These are phyloP conservation scores for Chlamydomonas schloesseri DNA, from an alignment of 139 green algal species.

Conservation along the genomic window DNA sequence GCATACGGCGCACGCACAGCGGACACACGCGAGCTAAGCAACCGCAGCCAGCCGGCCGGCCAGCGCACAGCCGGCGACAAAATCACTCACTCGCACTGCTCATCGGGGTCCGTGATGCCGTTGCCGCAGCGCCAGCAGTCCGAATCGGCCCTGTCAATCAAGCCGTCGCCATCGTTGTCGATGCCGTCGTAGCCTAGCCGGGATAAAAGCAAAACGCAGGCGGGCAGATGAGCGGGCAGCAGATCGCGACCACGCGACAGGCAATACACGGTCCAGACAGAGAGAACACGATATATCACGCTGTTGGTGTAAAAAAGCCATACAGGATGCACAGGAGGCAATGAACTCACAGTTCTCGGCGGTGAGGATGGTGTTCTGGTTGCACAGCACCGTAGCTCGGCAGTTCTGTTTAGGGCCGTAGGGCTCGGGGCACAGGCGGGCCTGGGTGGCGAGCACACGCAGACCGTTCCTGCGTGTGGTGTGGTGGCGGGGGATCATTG, in stretches of 20 bases:
- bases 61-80: no score
- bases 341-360: not conserved
- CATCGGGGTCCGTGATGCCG: not conserved
- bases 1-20: no score
- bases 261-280: no score
- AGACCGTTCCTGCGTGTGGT: conserved; percentile 4
- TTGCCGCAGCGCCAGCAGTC: conserved; percentile 5
- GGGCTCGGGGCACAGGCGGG: not conserved
- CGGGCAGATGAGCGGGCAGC: no score
- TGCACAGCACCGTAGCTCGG: not conserved
- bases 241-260: no score
- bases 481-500: no score
- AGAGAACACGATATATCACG: no score
- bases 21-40: no score
- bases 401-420: not conserved
- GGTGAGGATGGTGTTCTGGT: conserved; percentile 10
- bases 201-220: no score
- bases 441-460: not conserved
- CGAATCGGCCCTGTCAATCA: not conserved
- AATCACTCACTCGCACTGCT: conserved; percentile 5
- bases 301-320: no score
- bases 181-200: not conserved
- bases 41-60: no score
- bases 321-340: no score
- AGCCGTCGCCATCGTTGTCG: not conserved